Evolutionary conservation across 257 asterid genomes (phyloP).

Genomic region (Solanum appendiculatum): DNA sequence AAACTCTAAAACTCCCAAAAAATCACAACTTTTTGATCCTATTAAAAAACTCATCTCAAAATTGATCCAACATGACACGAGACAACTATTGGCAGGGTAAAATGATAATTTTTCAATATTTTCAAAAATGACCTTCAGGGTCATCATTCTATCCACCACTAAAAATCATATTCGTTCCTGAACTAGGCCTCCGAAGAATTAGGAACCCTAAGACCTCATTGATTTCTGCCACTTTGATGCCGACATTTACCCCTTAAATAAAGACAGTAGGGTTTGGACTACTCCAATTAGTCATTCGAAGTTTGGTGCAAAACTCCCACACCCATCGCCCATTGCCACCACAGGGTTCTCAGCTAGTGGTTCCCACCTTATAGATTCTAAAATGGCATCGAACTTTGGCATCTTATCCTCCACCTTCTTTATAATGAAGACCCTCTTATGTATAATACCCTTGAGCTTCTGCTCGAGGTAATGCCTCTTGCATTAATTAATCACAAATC

Average conservation of each 20-base stretch:
- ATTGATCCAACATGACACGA: background rate
- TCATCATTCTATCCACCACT: background rate
- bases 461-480: no score
- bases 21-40: background rate
- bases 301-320: background rate
- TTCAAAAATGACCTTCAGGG: background rate
- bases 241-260: background rate
- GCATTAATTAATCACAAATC: no score
- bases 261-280: background rate
- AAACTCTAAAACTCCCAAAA: background rate
- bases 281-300: background rate
- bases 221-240: background rate
- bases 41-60: background rate
- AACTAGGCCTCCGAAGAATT: background rate
- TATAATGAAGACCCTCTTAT: no score
- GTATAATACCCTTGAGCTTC: no score
- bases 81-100: background rate
- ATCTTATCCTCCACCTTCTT: background rate
- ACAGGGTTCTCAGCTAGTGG: background rate
- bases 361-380: background rate
- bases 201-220: background rate
- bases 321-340: background rate
- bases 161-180: background rate
- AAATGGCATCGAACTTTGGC: background rate
- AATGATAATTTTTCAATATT: no score